These are phyloP conservation scores for Cucurbita argyrosperma DNA, from an alignment of 306 rosid species.

Conservation along the genomic window DNA sequence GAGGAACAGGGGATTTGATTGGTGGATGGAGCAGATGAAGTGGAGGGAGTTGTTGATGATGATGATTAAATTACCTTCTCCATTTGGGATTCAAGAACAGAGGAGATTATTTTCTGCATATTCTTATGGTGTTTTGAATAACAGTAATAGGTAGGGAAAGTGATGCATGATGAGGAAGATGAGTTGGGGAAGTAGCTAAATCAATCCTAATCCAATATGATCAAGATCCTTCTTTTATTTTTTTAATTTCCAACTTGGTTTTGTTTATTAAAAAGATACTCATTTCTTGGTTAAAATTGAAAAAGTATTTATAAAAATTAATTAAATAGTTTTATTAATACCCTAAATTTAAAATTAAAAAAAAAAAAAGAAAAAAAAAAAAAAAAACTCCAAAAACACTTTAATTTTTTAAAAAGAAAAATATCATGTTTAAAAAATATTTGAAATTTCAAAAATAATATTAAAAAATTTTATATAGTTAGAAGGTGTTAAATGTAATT, in stretches of 20 bases:
- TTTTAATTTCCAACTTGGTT: not conserved
- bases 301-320: too few species aligned
- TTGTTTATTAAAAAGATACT: too few species aligned
- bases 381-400: too few species aligned
- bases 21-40: not conserved
- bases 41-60: conserved; percentile 2
- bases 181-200: not conserved
- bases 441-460: too few species aligned
- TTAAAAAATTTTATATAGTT: too few species aligned
- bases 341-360: too few species aligned
- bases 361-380: too few species aligned
- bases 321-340: too few species aligned
- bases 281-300: too few species aligned
- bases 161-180: not conserved
- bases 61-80: conserved; percentile 3
- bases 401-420: too few species aligned
- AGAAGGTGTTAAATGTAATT: too few species aligned
- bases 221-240: not conserved
- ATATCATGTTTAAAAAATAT: too few species aligned
- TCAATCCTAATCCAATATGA: conserved; percentile 2
- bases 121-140: not conserved
- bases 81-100: not conserved
- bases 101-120: not conserved
- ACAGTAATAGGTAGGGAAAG: not conserved
- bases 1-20: not conserved